Evolutionary conservation across 495 filamentous ascomycete species (phyloP), one percentile per base, ranked within the genome.

Genomic region (Eremomyces bilateralis): DNA sequence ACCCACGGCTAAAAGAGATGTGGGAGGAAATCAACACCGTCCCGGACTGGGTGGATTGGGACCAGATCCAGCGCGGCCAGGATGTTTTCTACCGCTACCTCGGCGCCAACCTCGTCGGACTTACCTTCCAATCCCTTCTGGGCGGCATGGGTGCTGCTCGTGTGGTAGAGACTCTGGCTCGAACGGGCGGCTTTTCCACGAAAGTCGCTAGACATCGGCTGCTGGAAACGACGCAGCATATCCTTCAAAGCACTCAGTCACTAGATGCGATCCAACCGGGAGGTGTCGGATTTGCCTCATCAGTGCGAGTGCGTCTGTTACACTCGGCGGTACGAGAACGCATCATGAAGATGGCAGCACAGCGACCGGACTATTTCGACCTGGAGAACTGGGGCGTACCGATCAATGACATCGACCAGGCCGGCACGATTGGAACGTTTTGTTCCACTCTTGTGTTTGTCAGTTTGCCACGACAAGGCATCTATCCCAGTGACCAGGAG

Each of bases 41-140:
- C 15, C 81, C 79, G 0, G 53, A 61, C 11, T 90, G 80, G 80
- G 80, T 90, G 1, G 70, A 82, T 50, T 88, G 77, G 78, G 61
- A 64, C 6, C 77, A 82, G 47, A 75, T 91, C 42, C 54, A 63
- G 41, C 54, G 77, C 44, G 76, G 70, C 0, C 76, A 80, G 48
- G 59, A 68, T 31, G 55, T 58, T 4, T 56, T 56, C 36, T 54
- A 60, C 35, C 43, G 80, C 15, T 88, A 85, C 48, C 74, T 69
- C 15, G 69, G 65, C 13, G 65, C 74, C 3, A 67, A 64, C 21
- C 46, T 76, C 11, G 69, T 61, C 4, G 64, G 71, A 16, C 54
- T 80, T 2, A 64, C 73, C 33, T 79, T 73, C 44, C 61, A 74
- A 29, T 67, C 63, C 31, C 53, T 80, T 2, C 57, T 80, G 20